A percentile compares a stretch with the other conserved stretches of the same genome.
phyloP scores from a whole-genome alignment of 1,139 yeast species.

The Trichomonascaceae sp. region DNA sequence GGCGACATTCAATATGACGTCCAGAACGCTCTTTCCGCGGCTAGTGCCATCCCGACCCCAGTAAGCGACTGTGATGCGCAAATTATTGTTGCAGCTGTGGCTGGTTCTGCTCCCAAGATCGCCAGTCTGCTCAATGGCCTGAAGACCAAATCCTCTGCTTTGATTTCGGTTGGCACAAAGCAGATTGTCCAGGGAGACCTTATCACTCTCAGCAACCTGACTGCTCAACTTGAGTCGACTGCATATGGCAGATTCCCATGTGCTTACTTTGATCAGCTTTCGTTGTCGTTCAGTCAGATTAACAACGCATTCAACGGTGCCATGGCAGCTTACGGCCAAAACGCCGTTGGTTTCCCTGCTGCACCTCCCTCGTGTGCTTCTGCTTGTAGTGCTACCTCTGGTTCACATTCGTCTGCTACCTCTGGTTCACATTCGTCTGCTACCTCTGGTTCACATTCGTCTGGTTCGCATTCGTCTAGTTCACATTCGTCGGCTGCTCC shows the following conservation, averaged over 20 bases:
- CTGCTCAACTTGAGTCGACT: slow-evolving; percentile 1
- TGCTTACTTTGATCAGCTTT: not conserved
- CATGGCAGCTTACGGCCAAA: slow-evolving; percentile 1
- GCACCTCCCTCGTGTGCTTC: no score
- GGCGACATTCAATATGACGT: no score
- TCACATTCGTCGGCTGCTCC: no score
- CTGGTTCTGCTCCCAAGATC: slow-evolving; percentile 6
- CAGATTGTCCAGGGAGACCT: slow-evolving; percentile 1
- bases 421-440: no score
- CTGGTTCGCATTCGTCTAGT: no score
- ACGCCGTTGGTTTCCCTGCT: no score
- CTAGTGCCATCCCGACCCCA: not conserved
- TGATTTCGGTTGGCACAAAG: slow-evolving; percentile 1
- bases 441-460: no score
- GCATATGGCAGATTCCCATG: slow-evolving; percentile 1
- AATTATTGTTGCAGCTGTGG: slow-evolving; percentile 5
- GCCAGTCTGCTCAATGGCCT: slow-evolving; percentile 2
- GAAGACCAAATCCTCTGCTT: slow-evolving; percentile 1
- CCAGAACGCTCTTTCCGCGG: slow-evolving; percentile 1
- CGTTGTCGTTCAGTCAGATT: not conserved
- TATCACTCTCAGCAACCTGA: slow-evolving; percentile 1
- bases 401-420: no score
- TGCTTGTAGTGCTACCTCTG: no score
- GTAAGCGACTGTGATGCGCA: slow-evolving; percentile 3
- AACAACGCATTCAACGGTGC: slow-evolving; percentile 1